Percentiles rank a stretch among this genome's conserved stretches.
Conservation (phyloP, 2,329 filamentous ascomycete species). For the Pyricularia sp. region DNA sequence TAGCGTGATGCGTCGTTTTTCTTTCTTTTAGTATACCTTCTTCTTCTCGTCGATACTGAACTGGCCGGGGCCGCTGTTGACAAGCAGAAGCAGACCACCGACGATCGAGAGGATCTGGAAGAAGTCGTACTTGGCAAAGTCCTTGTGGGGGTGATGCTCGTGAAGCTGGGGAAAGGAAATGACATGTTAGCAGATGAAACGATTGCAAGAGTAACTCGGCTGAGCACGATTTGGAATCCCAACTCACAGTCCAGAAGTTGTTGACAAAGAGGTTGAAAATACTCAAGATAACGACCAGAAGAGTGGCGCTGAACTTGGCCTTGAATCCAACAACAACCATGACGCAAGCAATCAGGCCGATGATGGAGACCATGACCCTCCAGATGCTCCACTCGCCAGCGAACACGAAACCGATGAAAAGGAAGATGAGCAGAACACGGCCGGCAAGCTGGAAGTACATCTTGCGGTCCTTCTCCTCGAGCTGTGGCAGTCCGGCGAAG, state of each 20-base stretch:
- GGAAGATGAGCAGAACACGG: conserved; percentile 88
- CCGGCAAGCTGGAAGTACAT: conserved; percentile 99
- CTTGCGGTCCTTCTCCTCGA: conserved; percentile 99
- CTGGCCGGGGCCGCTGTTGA: conserved; percentile 97
- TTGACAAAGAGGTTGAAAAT: conserved; percentile 96
- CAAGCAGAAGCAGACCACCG: conserved; percentile 84
- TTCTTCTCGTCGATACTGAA: conserved; percentile 99
- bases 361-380: conserved; percentile 68
- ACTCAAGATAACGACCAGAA: conserved; percentile 88
- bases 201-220: neutral
- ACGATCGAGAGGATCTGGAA: conserved; percentile 99
- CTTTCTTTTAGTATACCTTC: conserved; percentile 73
- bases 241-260: conserved; percentile 97
- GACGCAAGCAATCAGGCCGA: conserved; percentile 83
- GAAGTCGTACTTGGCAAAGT: conserved; percentile 99
- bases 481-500: conserved; percentile 80
- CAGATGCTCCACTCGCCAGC: conserved; percentile 85
- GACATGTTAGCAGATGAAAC: neutral
- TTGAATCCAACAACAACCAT: conserved; percentile 99
- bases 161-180: conserved; percentile 53
- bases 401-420: conserved; percentile 95
- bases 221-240: neutral
- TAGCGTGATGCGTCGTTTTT: neutral
- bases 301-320: conserved; percentile 95
- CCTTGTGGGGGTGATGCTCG: conserved; percentile 96